Base-by-base conservation (phyloP, 2,329 filamentous ascomycete species). In the Zasmidium cellare region DNA sequence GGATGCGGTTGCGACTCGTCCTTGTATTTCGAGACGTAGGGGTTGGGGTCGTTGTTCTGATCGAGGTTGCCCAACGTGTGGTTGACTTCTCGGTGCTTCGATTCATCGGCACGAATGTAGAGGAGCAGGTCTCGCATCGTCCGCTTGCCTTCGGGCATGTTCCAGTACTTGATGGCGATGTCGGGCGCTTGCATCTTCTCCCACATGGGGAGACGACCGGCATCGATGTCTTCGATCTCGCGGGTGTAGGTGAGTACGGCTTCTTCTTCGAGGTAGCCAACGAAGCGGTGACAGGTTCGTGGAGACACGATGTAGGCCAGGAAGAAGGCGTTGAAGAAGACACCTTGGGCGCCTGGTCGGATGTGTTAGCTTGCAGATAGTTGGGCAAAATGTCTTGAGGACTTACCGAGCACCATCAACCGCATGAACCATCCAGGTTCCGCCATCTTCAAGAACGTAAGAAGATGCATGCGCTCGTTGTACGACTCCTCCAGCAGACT, bases 271-370 rank as follows among this genome's bases (percentile, higher is more conserved):
- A 99, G 85, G 68, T 97, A 97, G 1, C 92, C 94, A 53, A 97
- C 92, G 74, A 99, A 97, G 46, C 94, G 88, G 75, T 99, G 94
- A 70, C 90, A 93, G 62, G 91, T 93, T 60, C 87, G 86, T 6
- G 94, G 93, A 1, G 88, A 91, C 59, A 96, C 70, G 31, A 99
- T 86, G 76, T 97, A 97, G 48, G 88, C 83, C 61, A 96, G 59
- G 81, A 99, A 97, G 73, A 97, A 85, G 63, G 86, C 84, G 77
- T 99, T 99, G 84, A 96, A 97, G 81, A 96, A 97, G 67, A 97
- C 90, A 41, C 93, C 94, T 74, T 97, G 93, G 0, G 93, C 92
- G 11, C 87, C 91, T 41, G 97, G 84, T 55, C 24, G 12, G n/a
- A 16, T 47, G 16, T 31, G 48, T 52, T 44, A 57, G 55, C 16